These are phyloP conservation scores for Globisporangium uncinulatum DNA, from an alignment of 352 stramenopile genomes.

Conservation along the genomic window DNA sequence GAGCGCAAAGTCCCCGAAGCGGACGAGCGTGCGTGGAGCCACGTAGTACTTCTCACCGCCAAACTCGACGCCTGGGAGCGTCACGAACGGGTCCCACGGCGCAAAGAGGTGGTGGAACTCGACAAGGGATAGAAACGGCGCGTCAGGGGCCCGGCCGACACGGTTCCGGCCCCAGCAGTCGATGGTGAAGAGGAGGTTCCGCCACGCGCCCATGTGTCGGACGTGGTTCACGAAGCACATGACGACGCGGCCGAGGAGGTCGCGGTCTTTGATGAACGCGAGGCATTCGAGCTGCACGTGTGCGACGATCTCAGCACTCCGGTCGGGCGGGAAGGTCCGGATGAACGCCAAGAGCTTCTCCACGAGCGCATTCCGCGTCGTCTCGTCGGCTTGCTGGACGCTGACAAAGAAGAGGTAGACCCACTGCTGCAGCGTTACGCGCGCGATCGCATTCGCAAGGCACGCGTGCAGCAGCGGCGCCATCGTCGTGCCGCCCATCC, in stretches of 20 bases:
- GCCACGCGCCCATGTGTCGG: slow-evolving; percentile 39
- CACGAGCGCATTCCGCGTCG: slow-evolving; percentile 20
- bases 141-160: slow-evolving; percentile 1
- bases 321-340: slow-evolving; percentile 16
- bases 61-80: slow-evolving; percentile 8
- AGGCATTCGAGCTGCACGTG: slow-evolving; percentile 29
- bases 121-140: slow-evolving; percentile 30
- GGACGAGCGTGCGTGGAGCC: slow-evolving; percentile 23
- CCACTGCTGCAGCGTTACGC: slow-evolving; percentile 34
- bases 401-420: slow-evolving; percentile 32
- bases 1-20: slow-evolving; percentile 22
- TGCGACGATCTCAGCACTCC: slow-evolving; percentile 23
- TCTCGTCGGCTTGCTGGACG: slow-evolving; percentile 16
- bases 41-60: slow-evolving; percentile 15
- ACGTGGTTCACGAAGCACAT: slow-evolving; percentile 39
- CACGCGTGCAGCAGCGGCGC: slow-evolving; percentile 27
- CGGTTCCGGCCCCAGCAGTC: slow-evolving; percentile 30
- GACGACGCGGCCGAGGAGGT: slow-evolving; percentile 30
- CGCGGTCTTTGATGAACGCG: slow-evolving; percentile 25
- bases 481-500: slow-evolving; percentile 27
- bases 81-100: slow-evolving; percentile 23
- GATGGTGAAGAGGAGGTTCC: slow-evolving; percentile 30
- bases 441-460: slow-evolving; percentile 26
- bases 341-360: slow-evolving; percentile 29
- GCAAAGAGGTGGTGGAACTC: slow-evolving; percentile 44